These are phyloP conservation scores for Gaertneriomyces semiglobifer DNA, from an alignment of 192 early-diverging fungal species.

Conservation along the genomic window DNA sequence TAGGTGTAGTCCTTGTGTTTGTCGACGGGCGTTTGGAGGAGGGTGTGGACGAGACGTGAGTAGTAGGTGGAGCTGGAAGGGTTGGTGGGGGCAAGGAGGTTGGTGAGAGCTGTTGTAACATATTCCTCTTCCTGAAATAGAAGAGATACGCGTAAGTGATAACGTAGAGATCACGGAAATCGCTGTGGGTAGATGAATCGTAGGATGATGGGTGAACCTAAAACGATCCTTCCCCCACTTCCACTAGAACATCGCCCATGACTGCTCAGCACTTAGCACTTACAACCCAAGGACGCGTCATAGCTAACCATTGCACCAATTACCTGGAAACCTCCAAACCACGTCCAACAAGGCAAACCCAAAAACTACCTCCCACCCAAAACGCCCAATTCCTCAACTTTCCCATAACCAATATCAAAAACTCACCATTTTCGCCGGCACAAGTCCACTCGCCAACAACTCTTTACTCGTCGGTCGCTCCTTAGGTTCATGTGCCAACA, in stretches of 20 bases:
- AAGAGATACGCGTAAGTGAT: background rate
- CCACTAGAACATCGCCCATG: too few relatives aligned
- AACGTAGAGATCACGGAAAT: background rate
- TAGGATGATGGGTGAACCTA: too few relatives aligned
- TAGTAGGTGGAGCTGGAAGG: slow-evolving; percentile 66
- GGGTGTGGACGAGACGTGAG: slow-evolving; percentile 68
- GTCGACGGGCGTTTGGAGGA: slow-evolving; percentile 75
- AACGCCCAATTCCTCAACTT: background rate
- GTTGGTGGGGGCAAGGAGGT: slow-evolving; percentile 77
- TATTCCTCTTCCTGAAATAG: slow-evolving; percentile 73
- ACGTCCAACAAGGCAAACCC: too few relatives aligned
- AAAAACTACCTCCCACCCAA: background rate
- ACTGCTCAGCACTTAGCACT: too few relatives aligned
- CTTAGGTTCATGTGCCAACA: slow-evolving; percentile 71
- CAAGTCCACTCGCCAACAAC: slow-evolving; percentile 70
- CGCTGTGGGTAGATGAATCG: background rate
- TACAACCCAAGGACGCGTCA: too few relatives aligned
- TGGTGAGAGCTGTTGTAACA: slow-evolving; percentile 81
- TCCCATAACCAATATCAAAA: background rate
- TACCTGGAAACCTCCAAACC: background rate
- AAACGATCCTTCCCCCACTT: too few relatives aligned
- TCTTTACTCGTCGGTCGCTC: slow-evolving; percentile 77
- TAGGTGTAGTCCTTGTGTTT: slow-evolving; percentile 87
- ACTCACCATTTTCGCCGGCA: slow-evolving; percentile 63
- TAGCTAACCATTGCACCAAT: background rate